Percentiles rank a stretch among this genome's conserved stretches.
Conservation (phyloP, 1,284 basidiomycete species). For the Cutaneotrichosporon sp. region DNA sequence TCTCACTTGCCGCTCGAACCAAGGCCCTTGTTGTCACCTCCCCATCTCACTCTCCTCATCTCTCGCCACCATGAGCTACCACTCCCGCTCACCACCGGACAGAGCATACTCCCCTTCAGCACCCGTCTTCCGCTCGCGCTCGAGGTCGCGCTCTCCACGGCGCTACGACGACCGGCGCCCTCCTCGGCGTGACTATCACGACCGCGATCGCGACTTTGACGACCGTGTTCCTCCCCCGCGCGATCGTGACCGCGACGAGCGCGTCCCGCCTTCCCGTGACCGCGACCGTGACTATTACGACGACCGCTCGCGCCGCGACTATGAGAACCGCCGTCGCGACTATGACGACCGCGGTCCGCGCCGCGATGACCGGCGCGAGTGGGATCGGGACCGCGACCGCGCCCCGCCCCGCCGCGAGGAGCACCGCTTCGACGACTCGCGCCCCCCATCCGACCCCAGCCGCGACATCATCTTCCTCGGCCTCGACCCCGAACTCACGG, state of each 20-base stretch:
- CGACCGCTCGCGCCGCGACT: slow-evolving; percentile 18
- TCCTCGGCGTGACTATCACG: not conserved
- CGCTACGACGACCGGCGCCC: slow-evolving; percentile 24
- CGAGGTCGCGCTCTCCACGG: slow-evolving; percentile 9
- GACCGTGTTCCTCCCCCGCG: slow-evolving; percentile 2
- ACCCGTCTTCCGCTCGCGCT: not conserved
- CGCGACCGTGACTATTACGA: slow-evolving; percentile 3
- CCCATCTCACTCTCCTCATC: not conserved
- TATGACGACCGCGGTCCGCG: not conserved
- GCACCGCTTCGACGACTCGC: slow-evolving; percentile 6
- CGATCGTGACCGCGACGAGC: not conserved
- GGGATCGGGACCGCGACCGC: slow-evolving; percentile 8
- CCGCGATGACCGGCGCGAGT: slow-evolving; percentile 6
- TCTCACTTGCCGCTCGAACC: not conserved
- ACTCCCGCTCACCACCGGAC: slow-evolving; percentile 3
- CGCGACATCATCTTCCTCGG: slow-evolving; percentile 83
- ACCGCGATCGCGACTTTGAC: slow-evolving; percentile 3
- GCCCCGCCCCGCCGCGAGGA: slow-evolving; percentile 10
- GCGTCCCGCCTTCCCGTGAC: slow-evolving; percentile 4
- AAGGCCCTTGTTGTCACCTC: not conserved
- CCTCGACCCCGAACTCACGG: slow-evolving; percentile 81
- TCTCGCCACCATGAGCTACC: not conserved
- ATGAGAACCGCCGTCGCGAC: slow-evolving; percentile 19
- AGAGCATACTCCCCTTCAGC: slow-evolving; percentile 9
- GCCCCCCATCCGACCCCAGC: slow-evolving; percentile 36